These are phyloP conservation scores for Candida odintsovae DNA, from an alignment of 805 yeast genomes.

Conservation along the genomic window DNA sequence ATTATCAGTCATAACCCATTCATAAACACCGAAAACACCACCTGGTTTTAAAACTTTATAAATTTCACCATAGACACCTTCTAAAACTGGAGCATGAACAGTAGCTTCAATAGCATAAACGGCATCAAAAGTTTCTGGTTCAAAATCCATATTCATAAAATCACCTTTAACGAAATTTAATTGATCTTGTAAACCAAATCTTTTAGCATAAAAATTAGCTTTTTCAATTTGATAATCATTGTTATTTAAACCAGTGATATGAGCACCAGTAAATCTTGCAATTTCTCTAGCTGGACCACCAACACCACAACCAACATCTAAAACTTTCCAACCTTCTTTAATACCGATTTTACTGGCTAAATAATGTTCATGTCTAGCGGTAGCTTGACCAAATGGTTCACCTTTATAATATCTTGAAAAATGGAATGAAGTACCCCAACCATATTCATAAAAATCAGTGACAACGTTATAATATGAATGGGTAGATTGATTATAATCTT, in stretches of 20 bases:
- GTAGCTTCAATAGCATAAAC: constrained; percentile 99
- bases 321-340: constrained; percentile 73
- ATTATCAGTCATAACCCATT: constrained; percentile 97
- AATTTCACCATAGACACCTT: constrained; percentile 93
- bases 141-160: constrained; percentile 98
- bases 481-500: constrained; percentile 85
- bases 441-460: constrained; percentile 97
- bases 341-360: constrained; percentile 84
- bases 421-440: constrained; percentile 99
- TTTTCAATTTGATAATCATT: constrained; percentile 95
- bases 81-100: constrained; percentile 93
- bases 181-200: constrained; percentile 60
- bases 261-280: constrained; percentile 81
- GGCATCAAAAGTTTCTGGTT: constrained; percentile 85
- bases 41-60: constrained; percentile 96
- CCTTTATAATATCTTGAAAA: constrained; percentile 91
- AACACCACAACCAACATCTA: constrained; percentile 99
- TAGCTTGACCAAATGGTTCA: constrained; percentile 89
- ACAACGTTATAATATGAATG: constrained; percentile 95
- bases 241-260: constrained; percentile 87
- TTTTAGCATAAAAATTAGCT: constrained; percentile 75
- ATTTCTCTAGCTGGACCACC: constrained; percentile 99
- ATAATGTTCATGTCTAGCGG: constrained; percentile 96
- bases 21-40: constrained; percentile 96
- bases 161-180: constrained; percentile 91